Percentiles rank a stretch among this genome's conserved stretches.
Evolutionary conservation across 352 stramenopile species (phyloP).

Genomic region (Phytopythium aichiense): DNA sequence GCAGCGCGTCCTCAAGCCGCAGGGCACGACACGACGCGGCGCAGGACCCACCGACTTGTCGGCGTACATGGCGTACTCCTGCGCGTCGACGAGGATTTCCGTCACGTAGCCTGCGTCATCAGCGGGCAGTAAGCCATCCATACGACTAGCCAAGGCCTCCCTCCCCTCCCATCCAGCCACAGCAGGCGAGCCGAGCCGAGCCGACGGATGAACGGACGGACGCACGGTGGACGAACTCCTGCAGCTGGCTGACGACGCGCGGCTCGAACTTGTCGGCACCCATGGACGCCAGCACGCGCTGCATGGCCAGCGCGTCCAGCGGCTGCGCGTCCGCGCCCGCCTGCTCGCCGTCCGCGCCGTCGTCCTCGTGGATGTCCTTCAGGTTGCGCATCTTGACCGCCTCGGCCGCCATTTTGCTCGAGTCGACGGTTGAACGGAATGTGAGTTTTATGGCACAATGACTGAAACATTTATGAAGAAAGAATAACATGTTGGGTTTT

Average conservation of each 20-base stretch:
- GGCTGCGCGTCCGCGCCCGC: slow-evolving; percentile 39
- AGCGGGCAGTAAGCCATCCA: no score
- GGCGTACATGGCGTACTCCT: slow-evolving; percentile 80
- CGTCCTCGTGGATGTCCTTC: slow-evolving; percentile 66
- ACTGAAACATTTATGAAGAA: no score
- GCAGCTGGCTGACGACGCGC: slow-evolving; percentile 74
- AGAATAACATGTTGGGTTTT: neutral
- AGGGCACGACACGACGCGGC: no score
- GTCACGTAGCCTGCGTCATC: slow-evolving; percentile 60
- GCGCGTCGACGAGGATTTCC: slow-evolving; percentile 79
- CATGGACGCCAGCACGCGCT: slow-evolving; percentile 73
- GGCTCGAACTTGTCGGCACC: slow-evolving; percentile 74
- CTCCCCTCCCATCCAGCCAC: no score
- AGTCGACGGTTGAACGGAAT: neutral
- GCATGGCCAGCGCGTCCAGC: slow-evolving; percentile 55
- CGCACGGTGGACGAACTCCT: slow-evolving; percentile 83
- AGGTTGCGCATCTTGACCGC: slow-evolving; percentile 46
- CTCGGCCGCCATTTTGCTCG: slow-evolving; percentile 17
- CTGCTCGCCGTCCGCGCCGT: slow-evolving; percentile 31
- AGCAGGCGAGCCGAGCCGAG: no score
- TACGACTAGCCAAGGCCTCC: no score
- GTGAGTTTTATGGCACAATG: no score
- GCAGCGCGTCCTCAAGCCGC: no score
- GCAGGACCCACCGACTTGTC: slow-evolving; percentile 45
- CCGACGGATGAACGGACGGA: neutral